Conservation (phyloP, 495 filamentous ascomycete species). For the Oidiodendron maius region DNA sequence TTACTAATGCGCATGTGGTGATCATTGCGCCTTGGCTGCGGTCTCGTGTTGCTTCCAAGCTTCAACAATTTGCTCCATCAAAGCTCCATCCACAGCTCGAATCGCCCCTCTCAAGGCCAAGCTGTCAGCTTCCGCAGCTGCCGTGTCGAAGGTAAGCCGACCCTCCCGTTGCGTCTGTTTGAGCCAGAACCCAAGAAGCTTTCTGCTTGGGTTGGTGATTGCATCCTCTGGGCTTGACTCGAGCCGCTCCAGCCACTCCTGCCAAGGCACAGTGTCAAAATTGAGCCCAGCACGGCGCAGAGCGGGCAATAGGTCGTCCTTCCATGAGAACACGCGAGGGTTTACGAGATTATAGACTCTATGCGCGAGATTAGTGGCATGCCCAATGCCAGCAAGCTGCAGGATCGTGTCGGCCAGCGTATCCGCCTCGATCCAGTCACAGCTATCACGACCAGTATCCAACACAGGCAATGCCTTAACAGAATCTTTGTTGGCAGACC, state of each 20-base stretch:
- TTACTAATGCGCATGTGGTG: no score
- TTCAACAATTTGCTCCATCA: no score
- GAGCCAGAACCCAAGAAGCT: constrained; percentile 54
- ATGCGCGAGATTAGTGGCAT: constrained; percentile 4
- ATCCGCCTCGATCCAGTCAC: constrained; percentile 25
- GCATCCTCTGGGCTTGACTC: constrained; percentile 34
- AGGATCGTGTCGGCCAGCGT: not conserved
- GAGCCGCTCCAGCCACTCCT: constrained; percentile 44
- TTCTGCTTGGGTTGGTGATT: constrained; percentile 51
- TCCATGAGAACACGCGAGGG: constrained; percentile 45
- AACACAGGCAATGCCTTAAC: constrained; percentile 45
- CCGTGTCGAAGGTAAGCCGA: no score
- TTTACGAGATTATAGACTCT: constrained; percentile 52
- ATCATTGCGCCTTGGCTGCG: no score
- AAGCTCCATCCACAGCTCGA: no score
- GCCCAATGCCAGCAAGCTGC: constrained; percentile 20
- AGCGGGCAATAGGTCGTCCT: constrained; percentile 36
- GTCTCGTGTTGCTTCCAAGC: no score
- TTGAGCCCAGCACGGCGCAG: constrained; percentile 33
- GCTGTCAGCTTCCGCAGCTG: no score
- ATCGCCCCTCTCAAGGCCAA: no score
- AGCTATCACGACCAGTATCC: constrained; percentile 30
- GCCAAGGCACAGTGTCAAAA: constrained; percentile 40
- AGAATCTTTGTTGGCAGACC: constrained; percentile 34
- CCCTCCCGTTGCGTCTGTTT: no score